A percentile compares a stretch with the other conserved stretches of the same genome.
phyloP scores from a whole-genome alignment of 371 early-diverging fungal species.

The Vairimorpha apis region DNA sequence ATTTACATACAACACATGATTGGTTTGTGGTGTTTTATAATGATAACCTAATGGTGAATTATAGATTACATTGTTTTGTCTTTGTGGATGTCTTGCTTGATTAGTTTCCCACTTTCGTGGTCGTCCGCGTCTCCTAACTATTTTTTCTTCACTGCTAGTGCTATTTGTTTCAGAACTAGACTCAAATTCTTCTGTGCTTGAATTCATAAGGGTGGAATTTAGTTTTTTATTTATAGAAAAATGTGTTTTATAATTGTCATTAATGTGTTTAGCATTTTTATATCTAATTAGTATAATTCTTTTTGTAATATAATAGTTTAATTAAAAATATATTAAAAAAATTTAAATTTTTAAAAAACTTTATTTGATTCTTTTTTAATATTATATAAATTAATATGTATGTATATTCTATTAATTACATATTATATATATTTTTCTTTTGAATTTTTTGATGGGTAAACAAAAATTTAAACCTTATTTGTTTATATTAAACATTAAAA shows the following conservation, averaged over 20 bases:
- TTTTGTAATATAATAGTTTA: no score
- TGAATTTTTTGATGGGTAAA: no score
- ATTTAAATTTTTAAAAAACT: no score
- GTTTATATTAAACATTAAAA: no score
- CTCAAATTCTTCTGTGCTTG: conserved; percentile 25
- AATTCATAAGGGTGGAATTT: conserved; percentile 19
- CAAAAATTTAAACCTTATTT: no score
- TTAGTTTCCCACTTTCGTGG: conserved; percentile 25
- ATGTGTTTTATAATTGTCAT: background rate
- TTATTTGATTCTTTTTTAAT: no score
- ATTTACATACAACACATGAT: conserved; percentile 15
- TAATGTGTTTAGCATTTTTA: no score
- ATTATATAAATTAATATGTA: no score
- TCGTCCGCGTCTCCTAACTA: conserved; percentile 27
- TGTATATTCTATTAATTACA: no score
- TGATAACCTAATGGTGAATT: conserved; percentile 51
- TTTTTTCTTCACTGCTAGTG: conserved; percentile 28
- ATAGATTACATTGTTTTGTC: conserved; percentile 36
- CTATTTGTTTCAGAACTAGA: background rate
- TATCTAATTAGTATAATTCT: no score
- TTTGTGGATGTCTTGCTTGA: background rate
- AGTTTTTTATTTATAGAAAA: conserved; percentile 16
- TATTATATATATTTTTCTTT: no score
- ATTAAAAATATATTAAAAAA: no score
- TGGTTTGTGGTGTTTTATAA: conserved; percentile 34